Evolutionary conservation across 106 monocot genomes (phyloP).

Genomic region (Dendrobium officinale): DNA sequence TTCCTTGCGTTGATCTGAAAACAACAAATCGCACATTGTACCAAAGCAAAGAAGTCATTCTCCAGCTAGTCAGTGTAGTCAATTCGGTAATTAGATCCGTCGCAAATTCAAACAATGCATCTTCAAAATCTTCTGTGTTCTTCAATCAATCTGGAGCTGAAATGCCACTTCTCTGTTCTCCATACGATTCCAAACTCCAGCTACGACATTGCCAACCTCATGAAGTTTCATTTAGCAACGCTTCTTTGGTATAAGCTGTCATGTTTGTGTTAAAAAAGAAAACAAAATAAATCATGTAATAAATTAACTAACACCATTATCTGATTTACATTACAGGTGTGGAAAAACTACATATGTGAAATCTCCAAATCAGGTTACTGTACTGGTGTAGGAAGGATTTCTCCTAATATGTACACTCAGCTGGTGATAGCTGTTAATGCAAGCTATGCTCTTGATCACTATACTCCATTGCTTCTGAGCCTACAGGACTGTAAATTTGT

Average conservation of each 20-base stretch:
- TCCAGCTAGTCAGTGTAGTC: conserved; percentile 53
- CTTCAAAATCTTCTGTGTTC: conserved; percentile 13
- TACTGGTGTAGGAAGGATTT: conserved; percentile 32
- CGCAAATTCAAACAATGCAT: conserved; percentile 27
- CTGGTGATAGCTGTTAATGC: conserved; percentile 52
- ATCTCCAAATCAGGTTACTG: conserved; percentile 46
- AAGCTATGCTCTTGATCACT: conserved; percentile 67
- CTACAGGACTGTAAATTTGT: conserved; percentile 69
- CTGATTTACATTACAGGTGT: conserved; percentile 38
- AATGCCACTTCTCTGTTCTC: conserved; percentile 72
- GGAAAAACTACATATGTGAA: conserved; percentile 50
- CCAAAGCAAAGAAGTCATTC: conserved; percentile 73
- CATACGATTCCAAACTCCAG: conserved; percentile 49
- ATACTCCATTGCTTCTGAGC: conserved; percentile 48
- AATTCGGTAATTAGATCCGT: conserved; percentile 49
- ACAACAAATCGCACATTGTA: conserved; percentile 63
- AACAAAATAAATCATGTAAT: background rate
- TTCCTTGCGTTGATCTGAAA: conserved; percentile 65
- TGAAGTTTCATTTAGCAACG: conserved; percentile 59
- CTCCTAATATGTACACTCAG: conserved; percentile 47
- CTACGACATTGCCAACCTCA: conserved; percentile 28
- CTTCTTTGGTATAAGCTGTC: conserved; percentile 19
- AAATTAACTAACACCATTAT: background rate
- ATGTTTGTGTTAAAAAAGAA: background rate
- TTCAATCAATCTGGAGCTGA: conserved; percentile 58